These are phyloP conservation scores for Trichoderma afroharzianum DNA, from an alignment of 2,329 filamentous ascomycete genomes.

Conservation along the genomic window DNA sequence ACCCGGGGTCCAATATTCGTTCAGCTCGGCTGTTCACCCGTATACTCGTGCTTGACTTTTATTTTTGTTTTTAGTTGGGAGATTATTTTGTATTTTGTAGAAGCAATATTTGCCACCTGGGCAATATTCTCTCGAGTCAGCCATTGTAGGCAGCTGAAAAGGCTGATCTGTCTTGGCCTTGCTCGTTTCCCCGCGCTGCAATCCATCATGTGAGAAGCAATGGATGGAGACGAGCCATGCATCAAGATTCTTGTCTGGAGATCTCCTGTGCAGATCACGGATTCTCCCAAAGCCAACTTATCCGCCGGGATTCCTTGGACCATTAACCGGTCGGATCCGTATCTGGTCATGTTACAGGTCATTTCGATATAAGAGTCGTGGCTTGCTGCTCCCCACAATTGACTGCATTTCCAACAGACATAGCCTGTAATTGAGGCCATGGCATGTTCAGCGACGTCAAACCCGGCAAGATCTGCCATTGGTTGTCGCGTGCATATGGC, in stretches of 20 bases:
- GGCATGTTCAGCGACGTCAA: not conserved
- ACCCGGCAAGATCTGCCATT: not conserved
- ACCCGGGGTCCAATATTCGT: not conserved
- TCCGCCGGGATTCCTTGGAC: not conserved
- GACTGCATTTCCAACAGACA: not conserved
- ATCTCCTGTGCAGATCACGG: not conserved
- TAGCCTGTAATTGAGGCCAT: not conserved
- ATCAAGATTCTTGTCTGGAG: not conserved
- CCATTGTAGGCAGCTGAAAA: not conserved
- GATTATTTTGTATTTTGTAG: not conserved
- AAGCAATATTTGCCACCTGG: not conserved
- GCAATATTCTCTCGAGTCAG: not conserved
- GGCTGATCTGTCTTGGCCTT: not conserved
- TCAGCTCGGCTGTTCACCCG: not conserved
- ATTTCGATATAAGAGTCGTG: not conserved
- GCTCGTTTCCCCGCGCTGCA: not conserved
- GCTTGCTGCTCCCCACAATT: not conserved
- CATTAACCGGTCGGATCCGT: not conserved
- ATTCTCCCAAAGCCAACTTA: not conserved
- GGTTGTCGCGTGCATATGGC: not conserved
- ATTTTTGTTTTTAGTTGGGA: not conserved
- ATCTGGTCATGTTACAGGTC: not conserved
- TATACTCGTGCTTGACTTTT: not conserved
- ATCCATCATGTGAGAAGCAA: constrained; percentile 3
- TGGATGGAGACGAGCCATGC: not conserved